phyloP scores from a whole-genome alignment of 805 yeast species.

The Lachancea meyersii region DNA sequence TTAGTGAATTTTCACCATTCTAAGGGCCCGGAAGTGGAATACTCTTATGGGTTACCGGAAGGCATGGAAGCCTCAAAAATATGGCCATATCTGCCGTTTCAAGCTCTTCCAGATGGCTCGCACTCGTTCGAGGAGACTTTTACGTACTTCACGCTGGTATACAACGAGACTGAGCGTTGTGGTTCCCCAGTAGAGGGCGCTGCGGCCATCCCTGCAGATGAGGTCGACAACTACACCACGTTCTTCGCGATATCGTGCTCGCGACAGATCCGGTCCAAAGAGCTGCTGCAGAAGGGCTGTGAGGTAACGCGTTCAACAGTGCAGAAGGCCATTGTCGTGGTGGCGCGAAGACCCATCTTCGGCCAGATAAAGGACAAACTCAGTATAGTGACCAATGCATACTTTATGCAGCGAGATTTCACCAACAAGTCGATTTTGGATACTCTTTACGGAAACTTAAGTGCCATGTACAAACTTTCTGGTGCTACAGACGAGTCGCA shows the following conservation, averaged over 20 bases:
- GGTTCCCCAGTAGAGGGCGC: constrained; percentile 39
- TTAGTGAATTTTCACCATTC: constrained; percentile 89
- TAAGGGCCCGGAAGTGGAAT: constrained; percentile 93
- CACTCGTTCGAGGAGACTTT: constrained; percentile 92
- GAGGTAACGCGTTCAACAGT: constrained; percentile 81
- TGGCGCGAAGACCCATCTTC: constrained; percentile 81
- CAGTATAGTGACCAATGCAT: constrained; percentile 81
- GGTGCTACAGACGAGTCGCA: constrained; percentile 43
- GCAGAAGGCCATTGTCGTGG: constrained; percentile 84
- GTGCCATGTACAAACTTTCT: constrained; percentile 37
- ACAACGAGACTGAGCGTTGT: constrained; percentile 44
- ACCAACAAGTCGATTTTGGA: constrained; percentile 62
- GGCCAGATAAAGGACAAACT: constrained; percentile 85
- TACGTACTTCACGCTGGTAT: constrained; percentile 78
- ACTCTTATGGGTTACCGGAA: constrained; percentile 57
- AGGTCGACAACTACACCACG: constrained; percentile 43
- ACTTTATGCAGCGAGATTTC: constrained; percentile 75
- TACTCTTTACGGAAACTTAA: constrained; percentile 61
- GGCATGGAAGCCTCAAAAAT: constrained; percentile 33
- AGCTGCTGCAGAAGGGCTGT: constrained; percentile 47
- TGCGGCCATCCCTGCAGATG: constrained; percentile 34
- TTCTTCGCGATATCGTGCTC: constrained; percentile 94
- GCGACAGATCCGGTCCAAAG: constrained; percentile 65
- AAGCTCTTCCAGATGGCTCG: constrained; percentile 93
- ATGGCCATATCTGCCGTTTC: constrained; percentile 90